phyloP scores from a whole-genome alignment of 768 basidiomycete species.

The Flagelloscypha sp. region DNA sequence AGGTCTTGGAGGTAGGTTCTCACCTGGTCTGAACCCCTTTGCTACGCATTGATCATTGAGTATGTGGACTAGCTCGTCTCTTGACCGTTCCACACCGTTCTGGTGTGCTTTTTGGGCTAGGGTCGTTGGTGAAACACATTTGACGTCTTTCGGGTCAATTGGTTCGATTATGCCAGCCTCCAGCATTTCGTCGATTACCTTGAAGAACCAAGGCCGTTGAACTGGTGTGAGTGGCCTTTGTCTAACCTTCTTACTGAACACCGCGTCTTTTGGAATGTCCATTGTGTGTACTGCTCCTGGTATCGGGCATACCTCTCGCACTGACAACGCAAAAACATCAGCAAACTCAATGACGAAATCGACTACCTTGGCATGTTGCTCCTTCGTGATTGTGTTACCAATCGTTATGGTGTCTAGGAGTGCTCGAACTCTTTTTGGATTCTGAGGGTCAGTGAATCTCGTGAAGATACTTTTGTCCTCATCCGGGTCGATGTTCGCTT shows the following conservation, averaged over 20 bases:
- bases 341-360: slow-evolving; percentile 22
- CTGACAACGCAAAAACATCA: slow-evolving; percentile 30
- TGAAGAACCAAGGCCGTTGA: slow-evolving; percentile 22
- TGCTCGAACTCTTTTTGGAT: slow-evolving; percentile 9
- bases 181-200: slow-evolving; percentile 25
- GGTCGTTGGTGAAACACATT: slow-evolving; percentile 24
- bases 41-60: slow-evolving; percentile 26
- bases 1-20: slow-evolving; percentile 16
- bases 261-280: slow-evolving; percentile 19
- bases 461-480: slow-evolving; percentile 5
- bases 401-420: slow-evolving; percentile 13
- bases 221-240: slow-evolving; percentile 23
- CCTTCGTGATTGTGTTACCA: slow-evolving; percentile 20
- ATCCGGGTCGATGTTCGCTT: background rate
- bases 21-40: slow-evolving; percentile 14
- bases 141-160: slow-evolving; percentile 22
- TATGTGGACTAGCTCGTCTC: slow-evolving; percentile 23
- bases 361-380: slow-evolving; percentile 15
- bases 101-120: slow-evolving; percentile 30
- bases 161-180: slow-evolving; percentile 24
- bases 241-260: slow-evolving; percentile 23
- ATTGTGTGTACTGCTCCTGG: slow-evolving; percentile 24
- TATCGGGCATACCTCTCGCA: slow-evolving; percentile 28
- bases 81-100: slow-evolving; percentile 15
- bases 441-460: slow-evolving; percentile 8